Conservation (phyloP, 2,329 filamentous ascomycete species). For the Sordariomycetes sp. region DNA sequence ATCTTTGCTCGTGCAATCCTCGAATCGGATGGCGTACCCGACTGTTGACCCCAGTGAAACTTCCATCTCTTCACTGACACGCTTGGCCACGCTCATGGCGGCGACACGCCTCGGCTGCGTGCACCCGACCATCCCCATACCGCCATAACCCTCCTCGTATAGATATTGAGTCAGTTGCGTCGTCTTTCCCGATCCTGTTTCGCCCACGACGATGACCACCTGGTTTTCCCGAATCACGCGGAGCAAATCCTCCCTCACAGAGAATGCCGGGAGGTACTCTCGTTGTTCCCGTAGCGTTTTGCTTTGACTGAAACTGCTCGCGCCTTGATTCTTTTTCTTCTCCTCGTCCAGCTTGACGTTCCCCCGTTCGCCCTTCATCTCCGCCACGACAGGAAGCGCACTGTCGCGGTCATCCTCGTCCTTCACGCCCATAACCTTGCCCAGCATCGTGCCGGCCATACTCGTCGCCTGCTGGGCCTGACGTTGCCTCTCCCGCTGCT, state of each 20-base stretch:
- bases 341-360: slow-evolving; percentile 2
- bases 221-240: slow-evolving; percentile 94
- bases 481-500: slow-evolving; percentile 85
- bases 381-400: slow-evolving; percentile 63
- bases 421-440: slow-evolving; percentile 92
- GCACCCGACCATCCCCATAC: slow-evolving; percentile 83
- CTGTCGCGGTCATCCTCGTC: slow-evolving; percentile 87
- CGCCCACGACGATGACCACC: slow-evolving; percentile 90
- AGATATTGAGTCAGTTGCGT: slow-evolving; percentile 96
- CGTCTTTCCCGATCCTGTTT: slow-evolving; percentile 96
- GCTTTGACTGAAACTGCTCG: slow-evolving; percentile 86
- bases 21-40: slow-evolving; percentile 95
- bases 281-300: slow-evolving; percentile 86
- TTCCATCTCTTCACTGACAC: slow-evolving; percentile 97
- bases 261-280: slow-evolving; percentile 90
- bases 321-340: slow-evolving; percentile 48
- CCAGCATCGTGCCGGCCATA: slow-evolving; percentile 79
- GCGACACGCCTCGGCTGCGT: slow-evolving; percentile 94
- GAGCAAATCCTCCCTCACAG: slow-evolving; percentile 84
- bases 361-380: slow-evolving; percentile 47
- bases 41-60: slow-evolving; percentile 79
- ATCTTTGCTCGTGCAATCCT: slow-evolving; percentile 93
- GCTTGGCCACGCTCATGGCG: slow-evolving; percentile 97
- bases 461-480: slow-evolving; percentile 94
- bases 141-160: slow-evolving; percentile 88